These are phyloP conservation scores for Globisporangium spiculum DNA, from an alignment of 352 stramenopile genomes.

Conservation along the genomic window DNA sequence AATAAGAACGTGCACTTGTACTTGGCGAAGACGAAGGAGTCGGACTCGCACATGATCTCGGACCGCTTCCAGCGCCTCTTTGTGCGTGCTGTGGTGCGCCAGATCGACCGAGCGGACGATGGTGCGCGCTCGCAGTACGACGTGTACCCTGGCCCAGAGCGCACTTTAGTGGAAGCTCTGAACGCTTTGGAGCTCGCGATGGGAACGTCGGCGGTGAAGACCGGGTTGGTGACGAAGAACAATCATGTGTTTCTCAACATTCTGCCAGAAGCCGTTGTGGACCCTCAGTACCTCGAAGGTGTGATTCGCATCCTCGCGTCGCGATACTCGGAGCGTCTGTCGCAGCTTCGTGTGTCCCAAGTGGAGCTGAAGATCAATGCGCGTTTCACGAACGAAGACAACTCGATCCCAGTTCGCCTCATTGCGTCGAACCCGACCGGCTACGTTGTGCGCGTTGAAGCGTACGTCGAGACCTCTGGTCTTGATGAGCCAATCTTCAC, in stretches of 20 bases:
- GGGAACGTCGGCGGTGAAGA: conserved; percentile 88
- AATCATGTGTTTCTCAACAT: conserved; percentile 99
- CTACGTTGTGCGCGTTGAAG: conserved; percentile 98
- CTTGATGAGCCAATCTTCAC: conserved; percentile 86
- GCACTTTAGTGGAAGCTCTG: conserved; percentile 97
- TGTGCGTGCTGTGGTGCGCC: conserved; percentile 93
- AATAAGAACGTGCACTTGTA: conserved; percentile 99
- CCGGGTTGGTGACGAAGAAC: conserved; percentile 84
- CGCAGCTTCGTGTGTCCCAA: conserved; percentile 92
- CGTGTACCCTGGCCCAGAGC: conserved; percentile 91
- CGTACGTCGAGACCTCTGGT: conserved; percentile 96
- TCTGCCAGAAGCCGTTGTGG: conserved; percentile 91
- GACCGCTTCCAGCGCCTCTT: conserved; percentile 95
- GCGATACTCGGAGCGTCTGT: conserved; percentile 88
- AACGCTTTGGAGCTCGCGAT: conserved; percentile 97
- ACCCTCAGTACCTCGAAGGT: conserved; percentile 95
- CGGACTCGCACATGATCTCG: conserved; percentile 71
- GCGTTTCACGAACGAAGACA: conserved; percentile 89
- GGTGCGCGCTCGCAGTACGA: conserved; percentile 85
- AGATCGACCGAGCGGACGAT: conserved; percentile 80
- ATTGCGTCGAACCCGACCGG: conserved; percentile 97
- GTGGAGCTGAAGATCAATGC: conserved; percentile 98
- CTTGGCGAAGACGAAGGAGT: conserved; percentile 91
- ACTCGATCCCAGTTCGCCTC: conserved; percentile 95
- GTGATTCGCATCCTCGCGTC: conserved; percentile 92